Base-by-base conservation (phyloP, 2,329 filamentous ascomycete genomes). In the Didymella pinodella region DNA sequence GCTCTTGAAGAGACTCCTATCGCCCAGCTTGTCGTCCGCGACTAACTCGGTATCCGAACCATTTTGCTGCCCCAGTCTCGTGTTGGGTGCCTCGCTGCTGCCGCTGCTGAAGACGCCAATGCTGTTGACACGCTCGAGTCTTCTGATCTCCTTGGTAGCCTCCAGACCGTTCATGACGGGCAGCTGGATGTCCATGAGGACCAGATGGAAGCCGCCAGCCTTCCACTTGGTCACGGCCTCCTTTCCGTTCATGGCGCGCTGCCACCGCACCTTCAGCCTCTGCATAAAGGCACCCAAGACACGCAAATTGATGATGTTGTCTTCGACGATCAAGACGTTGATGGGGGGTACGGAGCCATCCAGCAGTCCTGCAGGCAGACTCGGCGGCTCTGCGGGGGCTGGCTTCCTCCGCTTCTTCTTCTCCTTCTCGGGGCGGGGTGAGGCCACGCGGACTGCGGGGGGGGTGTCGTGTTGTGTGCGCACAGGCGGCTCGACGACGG, bases 171-270 rank as follows among this genome's bases (percentile, higher is more conserved):
- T 96, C 93, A 99, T 97, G 70, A 97, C 89, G 4, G 95, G 95
- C 57, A 99, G 84, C 75, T 98, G 95, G 66, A 99, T 98, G 75
- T 99, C 95, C 95, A 99, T 99, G 54, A 99, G 82, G 16, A 99
- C 95, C 64, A 99, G 80, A 79, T 99, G 95, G 73, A 97, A 98
- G 0, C 95, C 95, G 34, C 95, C 95, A 4, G 85, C 85, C 54
- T 91, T 88, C 94, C 95, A 99, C 79, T 97, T 97, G 61, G 86
- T 89, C 28, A 98, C 93, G 2, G 95, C 95, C 65, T 97, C 94
- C 64, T 89, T 88, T 25, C 95, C 95, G 75, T 98, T 97, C 84
- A 96, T 92, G 36, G 95, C 95, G n/a, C 92, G 96, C 77, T 95
- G 90, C 93, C 94, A 98, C 32, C 95, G 87, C 7, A 99, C 95